These are phyloP conservation scores for Leccinum imitatum DNA, from an alignment of 768 basidiomycete species.

Conservation along the genomic window DNA sequence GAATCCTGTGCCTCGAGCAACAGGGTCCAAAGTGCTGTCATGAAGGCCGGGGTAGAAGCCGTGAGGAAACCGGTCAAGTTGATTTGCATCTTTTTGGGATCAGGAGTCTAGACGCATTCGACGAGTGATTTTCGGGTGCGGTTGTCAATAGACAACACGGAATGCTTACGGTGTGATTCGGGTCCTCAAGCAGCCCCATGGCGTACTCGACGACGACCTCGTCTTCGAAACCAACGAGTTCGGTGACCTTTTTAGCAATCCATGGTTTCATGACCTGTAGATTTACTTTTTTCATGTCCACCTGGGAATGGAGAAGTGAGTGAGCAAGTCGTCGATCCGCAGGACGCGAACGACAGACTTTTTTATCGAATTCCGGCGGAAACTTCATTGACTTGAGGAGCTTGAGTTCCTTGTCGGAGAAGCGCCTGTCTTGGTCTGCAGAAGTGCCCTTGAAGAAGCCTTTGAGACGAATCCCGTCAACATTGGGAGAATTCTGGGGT, in stretches of 20 bases:
- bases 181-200: conserved; percentile 90
- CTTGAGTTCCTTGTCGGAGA: conserved; percentile 93
- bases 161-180: conserved; percentile 68
- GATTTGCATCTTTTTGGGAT: conserved; percentile 96
- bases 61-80: conserved; percentile 91
- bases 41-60: conserved; percentile 81
- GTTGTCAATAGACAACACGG: too few relatives aligned
- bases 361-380: conserved; percentile 84
- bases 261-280: conserved; percentile 89
- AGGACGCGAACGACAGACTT: conserved; percentile 43
- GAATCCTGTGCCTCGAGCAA: conserved; percentile 92
- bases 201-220: conserved; percentile 97
- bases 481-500: conserved; percentile 11
- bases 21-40: conserved; percentile 85
- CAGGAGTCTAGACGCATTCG: conserved; percentile 60
- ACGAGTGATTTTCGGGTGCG: not conserved
- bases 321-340: not conserved
- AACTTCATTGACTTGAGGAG: conserved; percentile 90
- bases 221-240: conserved; percentile 92
- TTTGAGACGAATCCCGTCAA: conserved; percentile 26
- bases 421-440: conserved; percentile 87
- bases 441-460: conserved; percentile 92
- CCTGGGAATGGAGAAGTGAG: conserved; percentile 40
- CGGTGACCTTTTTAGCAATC: conserved; percentile 91
- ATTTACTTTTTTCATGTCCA: conserved; percentile 96